Evolutionary conservation across 2,329 filamentous ascomycete genomes (phyloP).

Genomic region (Aspergillus versicolor): DNA sequence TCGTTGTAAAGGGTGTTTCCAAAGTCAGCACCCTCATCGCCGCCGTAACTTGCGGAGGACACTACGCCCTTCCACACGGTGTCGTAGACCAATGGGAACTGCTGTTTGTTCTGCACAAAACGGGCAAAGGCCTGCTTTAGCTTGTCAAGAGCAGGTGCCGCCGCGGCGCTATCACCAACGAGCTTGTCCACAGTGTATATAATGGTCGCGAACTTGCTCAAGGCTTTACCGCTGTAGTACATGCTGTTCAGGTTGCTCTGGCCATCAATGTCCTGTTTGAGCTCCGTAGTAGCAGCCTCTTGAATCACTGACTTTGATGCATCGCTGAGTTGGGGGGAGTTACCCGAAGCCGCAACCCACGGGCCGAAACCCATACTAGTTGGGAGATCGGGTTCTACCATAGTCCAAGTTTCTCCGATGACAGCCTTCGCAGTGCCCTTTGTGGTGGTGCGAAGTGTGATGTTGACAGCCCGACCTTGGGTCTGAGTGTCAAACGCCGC

Average conservation of each 20-base stretch:
- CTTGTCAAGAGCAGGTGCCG: slow-evolving; percentile 57
- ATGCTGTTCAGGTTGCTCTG: slow-evolving; percentile 79
- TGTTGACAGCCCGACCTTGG: slow-evolving; percentile 47
- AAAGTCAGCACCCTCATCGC: slow-evolving; percentile 73
- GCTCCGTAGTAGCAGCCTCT: slow-evolving; percentile 66
- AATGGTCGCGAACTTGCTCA: slow-evolving; percentile 74
- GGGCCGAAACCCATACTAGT: slow-evolving; percentile 73
- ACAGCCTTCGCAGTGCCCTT: slow-evolving; percentile 79
- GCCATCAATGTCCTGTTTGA: slow-evolving; percentile 70
- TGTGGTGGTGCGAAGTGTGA: slow-evolving; percentile 75
- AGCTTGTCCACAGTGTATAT: slow-evolving; percentile 66
- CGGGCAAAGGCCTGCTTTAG: slow-evolving; percentile 66
- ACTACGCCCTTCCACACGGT: slow-evolving; percentile 75
- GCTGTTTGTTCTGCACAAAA: slow-evolving; percentile 68
- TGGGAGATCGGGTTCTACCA: slow-evolving; percentile 73
- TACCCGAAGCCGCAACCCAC: slow-evolving; percentile 60
- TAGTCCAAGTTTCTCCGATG: slow-evolving; percentile 70
- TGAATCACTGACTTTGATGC: slow-evolving; percentile 61
- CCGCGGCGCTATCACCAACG: slow-evolving; percentile 57
- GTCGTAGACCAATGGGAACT: slow-evolving; percentile 59
- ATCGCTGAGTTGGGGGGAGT: slow-evolving; percentile 38
- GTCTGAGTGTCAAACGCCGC: slow-evolving; percentile 67
- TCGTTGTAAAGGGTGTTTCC: slow-evolving; percentile 78
- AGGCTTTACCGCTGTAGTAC: slow-evolving; percentile 87
- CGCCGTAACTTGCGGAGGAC: slow-evolving; percentile 69